A percentile compares a stretch with the other conserved stretches of the same genome.
These are phyloP conservation scores for Metschnikowia noctiluminum DNA, from an alignment of 805 yeast species.

Conservation along the genomic window DNA sequence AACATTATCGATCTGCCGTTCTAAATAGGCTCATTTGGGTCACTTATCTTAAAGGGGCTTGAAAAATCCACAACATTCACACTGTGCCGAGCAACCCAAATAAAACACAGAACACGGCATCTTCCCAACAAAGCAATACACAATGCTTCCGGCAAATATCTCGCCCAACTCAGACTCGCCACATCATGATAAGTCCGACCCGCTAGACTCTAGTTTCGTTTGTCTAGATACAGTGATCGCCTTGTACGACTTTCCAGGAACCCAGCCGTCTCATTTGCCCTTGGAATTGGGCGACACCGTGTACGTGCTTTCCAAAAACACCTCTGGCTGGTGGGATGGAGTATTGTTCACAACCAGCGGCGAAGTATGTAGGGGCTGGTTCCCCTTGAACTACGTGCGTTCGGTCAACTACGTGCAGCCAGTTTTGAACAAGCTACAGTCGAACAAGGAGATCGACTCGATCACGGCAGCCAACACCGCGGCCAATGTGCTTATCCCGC, in stretches of 20 bases:
- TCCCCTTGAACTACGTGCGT: conserved; percentile 64
- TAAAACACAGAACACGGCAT: too few relatives aligned
- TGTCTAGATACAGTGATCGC: conserved; percentile 60
- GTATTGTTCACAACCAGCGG: conserved; percentile 36
- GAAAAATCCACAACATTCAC: too few relatives aligned
- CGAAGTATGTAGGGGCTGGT: conserved; percentile 71
- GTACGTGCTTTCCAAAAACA: conserved; percentile 61
- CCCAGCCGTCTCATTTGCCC: conserved; percentile 49
- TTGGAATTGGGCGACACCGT: conserved; percentile 65
- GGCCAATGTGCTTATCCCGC: conserved; percentile 43
- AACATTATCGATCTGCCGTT: too few relatives aligned
- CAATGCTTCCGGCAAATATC: background rate
- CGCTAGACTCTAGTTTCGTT: conserved; percentile 18
- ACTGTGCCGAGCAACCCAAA: background rate
- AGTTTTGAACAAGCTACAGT: conserved; percentile 34
- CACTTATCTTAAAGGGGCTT: too few relatives aligned
- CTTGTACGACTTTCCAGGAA: conserved; percentile 52
- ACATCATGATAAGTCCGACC: conserved; percentile 19
- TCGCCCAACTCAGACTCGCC: conserved; percentile 21
- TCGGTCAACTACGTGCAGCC: conserved; percentile 44
- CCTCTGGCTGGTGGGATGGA: conserved; percentile 90
- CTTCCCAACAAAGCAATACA: too few relatives aligned
- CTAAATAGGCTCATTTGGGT: too few relatives aligned
- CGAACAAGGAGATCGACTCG: conserved; percentile 39
- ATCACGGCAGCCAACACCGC: conserved; percentile 47